phyloP scores from a whole-genome alignment of 2,329 filamentous ascomycete species.

The Magnaporthiopsis rhizophila region DNA sequence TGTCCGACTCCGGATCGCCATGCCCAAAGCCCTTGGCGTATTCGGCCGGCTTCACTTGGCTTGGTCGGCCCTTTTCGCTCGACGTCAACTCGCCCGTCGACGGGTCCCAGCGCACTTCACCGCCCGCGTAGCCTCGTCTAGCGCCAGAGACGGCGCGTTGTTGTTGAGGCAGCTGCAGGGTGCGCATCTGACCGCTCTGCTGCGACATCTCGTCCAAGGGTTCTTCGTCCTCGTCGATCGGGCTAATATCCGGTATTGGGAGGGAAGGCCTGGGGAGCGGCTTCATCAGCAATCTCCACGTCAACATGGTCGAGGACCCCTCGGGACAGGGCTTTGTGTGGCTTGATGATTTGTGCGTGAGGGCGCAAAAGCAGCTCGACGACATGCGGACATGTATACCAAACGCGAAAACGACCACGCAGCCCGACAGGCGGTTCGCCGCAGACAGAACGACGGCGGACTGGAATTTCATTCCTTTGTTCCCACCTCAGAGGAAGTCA shows the following conservation, averaged over 20 bases:
- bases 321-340: too few relatives aligned
- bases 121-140: slow-evolving; percentile 18
- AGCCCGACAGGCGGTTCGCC: background rate
- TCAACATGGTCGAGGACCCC: background rate
- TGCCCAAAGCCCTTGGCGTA: slow-evolving; percentile 30
- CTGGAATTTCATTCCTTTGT: background rate
- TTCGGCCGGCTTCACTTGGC: slow-evolving; percentile 47
- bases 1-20: slow-evolving; percentile 14
- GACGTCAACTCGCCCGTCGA: slow-evolving; percentile 58
- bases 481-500: background rate
- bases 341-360: too few relatives aligned
- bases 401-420: too few relatives aligned
- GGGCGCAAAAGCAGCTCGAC: too few relatives aligned
- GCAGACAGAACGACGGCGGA: background rate
- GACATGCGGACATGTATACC: too few relatives aligned
- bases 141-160: slow-evolving; percentile 6
- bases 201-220: slow-evolving; percentile 22
- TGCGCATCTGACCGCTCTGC: slow-evolving; percentile 23
- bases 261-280: background rate
- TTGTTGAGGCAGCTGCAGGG: slow-evolving; percentile 19
- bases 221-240: slow-evolving; percentile 37
- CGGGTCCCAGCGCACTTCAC: slow-evolving; percentile 53
- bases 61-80: slow-evolving; percentile 44
- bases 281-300: background rate
- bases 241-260: slow-evolving; percentile 16